A percentile compares a stretch with the other conserved stretches of the same genome.
phyloP scores from a whole-genome alignment of 163 green algal species.

The Chloroidium sp. region DNA sequence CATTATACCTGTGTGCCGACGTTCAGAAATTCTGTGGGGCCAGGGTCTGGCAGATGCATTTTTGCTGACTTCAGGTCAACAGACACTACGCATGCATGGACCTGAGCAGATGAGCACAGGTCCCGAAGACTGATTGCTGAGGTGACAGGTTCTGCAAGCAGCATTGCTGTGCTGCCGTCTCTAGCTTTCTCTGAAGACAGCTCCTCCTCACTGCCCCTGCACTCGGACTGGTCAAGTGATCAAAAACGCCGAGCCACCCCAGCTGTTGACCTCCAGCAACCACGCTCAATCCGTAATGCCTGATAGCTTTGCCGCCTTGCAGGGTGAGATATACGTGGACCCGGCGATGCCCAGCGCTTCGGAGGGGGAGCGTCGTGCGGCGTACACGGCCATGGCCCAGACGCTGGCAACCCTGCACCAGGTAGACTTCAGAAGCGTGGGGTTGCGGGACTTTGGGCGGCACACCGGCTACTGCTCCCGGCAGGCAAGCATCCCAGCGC shows the following conservation, averaged over 20 bases:
- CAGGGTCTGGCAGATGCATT: no score
- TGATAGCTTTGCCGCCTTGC: background rate
- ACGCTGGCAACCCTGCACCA: conserved; percentile 79
- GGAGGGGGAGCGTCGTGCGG: conserved; percentile 20
- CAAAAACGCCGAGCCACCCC: no score
- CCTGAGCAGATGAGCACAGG: no score
- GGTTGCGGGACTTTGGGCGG: conserved; percentile 58
- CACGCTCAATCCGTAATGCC: no score
- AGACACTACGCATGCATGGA: no score
- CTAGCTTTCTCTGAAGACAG: background rate
- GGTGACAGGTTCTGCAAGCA: background rate
- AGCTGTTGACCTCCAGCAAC: no score
- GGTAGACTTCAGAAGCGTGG: conserved; percentile 44
- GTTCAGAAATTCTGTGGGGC: no score
- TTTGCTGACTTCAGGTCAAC: no score
- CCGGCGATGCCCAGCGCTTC: conserved; percentile 45
- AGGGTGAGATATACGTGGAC: conserved; percentile 69
- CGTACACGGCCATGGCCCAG: conserved; percentile 68
- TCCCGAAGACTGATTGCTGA: no score
- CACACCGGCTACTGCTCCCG: conserved; percentile 54
- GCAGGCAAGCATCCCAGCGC: conserved; percentile 25
- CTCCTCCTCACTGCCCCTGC: background rate
- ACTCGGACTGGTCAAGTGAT: no score
- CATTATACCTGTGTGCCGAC: background rate
- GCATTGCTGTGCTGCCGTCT: background rate